Evolutionary conservation across 805 yeast species (phyloP).

Genomic region (Starmera amethionina): DNA sequence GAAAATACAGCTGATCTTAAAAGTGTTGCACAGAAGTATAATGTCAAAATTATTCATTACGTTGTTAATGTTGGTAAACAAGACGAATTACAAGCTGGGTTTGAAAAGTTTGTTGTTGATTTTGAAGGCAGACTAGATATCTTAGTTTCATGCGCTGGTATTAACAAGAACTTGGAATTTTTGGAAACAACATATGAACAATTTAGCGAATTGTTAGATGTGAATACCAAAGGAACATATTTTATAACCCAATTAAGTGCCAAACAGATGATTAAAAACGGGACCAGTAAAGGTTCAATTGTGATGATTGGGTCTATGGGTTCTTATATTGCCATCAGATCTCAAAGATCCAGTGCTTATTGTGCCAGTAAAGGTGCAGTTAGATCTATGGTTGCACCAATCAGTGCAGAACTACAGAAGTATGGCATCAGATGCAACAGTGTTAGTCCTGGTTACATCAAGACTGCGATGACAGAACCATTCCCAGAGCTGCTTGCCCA

Average conservation of each 20-base stretch:
- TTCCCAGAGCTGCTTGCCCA: constrained; percentile 15
- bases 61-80: constrained; percentile 5
- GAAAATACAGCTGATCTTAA: constrained; percentile 4
- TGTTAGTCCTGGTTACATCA: constrained; percentile 42
- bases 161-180: constrained; percentile 2
- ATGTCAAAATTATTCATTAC: constrained; percentile 6
- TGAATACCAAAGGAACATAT: constrained; percentile 1
- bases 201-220: constrained; percentile 4
- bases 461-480: constrained; percentile 32
- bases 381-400: constrained; percentile 4
- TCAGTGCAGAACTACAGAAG: constrained; percentile 2
- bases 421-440: constrained; percentile 31
- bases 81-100: constrained; percentile 2
- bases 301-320: constrained; percentile 8
- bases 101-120: constrained; percentile 5
- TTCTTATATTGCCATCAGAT: constrained; percentile 3
- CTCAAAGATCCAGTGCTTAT: constrained; percentile 3
- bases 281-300: constrained; percentile 6
- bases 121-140: constrained; percentile 1
- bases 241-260: constrained; percentile 10
- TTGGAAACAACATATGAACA: constrained; percentile 7
- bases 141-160: constrained; percentile 3
- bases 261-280: constrained; percentile 8
- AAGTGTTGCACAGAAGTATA: constrained; percentile 1
- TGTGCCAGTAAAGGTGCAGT: constrained; percentile 4